Evolutionary conservation across 345 rosid genomes (phyloP).

Genomic region (Tarenaya hassleriana): DNA sequence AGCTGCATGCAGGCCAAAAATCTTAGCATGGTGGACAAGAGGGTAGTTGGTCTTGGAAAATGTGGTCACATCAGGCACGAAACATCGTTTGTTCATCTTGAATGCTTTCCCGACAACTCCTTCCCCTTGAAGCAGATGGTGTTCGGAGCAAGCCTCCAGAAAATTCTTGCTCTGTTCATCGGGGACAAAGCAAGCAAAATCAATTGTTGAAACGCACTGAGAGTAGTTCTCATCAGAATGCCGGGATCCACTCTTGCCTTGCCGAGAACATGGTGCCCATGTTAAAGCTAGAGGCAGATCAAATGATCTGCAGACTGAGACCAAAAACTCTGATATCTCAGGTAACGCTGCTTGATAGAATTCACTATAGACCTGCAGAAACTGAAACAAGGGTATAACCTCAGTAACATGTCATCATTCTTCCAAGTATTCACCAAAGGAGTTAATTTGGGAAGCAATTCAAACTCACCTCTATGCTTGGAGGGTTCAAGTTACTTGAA

Average conservation of each 20-base stretch:
- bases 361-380: slow-evolving; percentile 42
- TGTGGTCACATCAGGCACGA: slow-evolving; percentile 52
- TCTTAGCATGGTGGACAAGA: slow-evolving; percentile 82
- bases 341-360: slow-evolving; percentile 48
- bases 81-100: slow-evolving; percentile 47
- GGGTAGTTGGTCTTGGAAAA: slow-evolving; percentile 76
- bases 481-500: slow-evolving; percentile 44
- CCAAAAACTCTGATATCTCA: slow-evolving; percentile 46
- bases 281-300: slow-evolving; percentile 76
- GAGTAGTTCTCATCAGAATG: slow-evolving; percentile 61
- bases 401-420: slow-evolving; percentile 1
- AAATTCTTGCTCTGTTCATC: slow-evolving; percentile 39
- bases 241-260: slow-evolving; percentile 61
- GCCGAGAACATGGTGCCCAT: slow-evolving; percentile 68
- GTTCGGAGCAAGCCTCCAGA: slow-evolving; percentile 75
- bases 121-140: slow-evolving; percentile 64
- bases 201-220: slow-evolving; percentile 61
- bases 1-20: slow-evolving; percentile 66
- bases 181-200: slow-evolving; percentile 62
- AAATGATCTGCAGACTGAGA: slow-evolving; percentile 50
- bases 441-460: slow-evolving; percentile 10
- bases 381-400: slow-evolving; percentile 20
- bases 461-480: slow-evolving; percentile 44
- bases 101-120: slow-evolving; percentile 88
- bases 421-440: slow-evolving; percentile 12